Conservation (phyloP, 2,329 filamentous ascomycete species). For the Gaeumannomyces tritici region DNA sequence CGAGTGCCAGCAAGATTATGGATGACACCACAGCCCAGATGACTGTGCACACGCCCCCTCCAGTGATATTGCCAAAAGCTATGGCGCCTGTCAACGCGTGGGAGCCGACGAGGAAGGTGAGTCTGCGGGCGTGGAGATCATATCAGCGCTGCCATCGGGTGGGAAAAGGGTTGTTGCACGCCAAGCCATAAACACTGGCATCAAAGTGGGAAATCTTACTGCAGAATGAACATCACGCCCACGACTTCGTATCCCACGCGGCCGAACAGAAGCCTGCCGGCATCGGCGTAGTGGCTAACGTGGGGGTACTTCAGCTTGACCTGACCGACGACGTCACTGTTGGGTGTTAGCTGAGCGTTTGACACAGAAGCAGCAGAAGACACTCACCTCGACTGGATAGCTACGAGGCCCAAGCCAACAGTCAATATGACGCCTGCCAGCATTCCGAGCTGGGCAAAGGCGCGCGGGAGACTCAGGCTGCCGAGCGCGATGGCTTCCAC, state of each 20-base stretch:
- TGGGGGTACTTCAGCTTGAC: constrained; percentile 42
- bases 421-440: constrained; percentile 26
- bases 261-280: constrained; percentile 52
- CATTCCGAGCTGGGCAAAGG: constrained; percentile 46
- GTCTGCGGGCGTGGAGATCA: constrained; percentile 6
- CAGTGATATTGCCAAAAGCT: constrained; percentile 55
- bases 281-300: constrained; percentile 59
- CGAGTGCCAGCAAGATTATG: constrained; percentile 33
- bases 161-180: too few species aligned
- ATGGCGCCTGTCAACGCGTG: constrained; percentile 63
- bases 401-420: constrained; percentile 24
- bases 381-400: constrained; percentile 19
- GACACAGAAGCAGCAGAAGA: too few species aligned
- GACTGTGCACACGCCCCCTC: constrained; percentile 38
- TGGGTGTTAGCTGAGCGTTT: constrained; percentile 10
- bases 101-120: constrained; percentile 62
- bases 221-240: constrained; percentile 50
- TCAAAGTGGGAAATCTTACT: constrained; percentile 26
- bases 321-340: constrained; percentile 28
- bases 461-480: constrained; percentile 37
- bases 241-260: constrained; percentile 51
- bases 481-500: constrained; percentile 49
- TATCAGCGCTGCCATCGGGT: too few species aligned
- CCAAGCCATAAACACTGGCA: too few species aligned
- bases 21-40: constrained; percentile 35